Conservation (phyloP, 148 eudicot genomes). For the Linanthus parryae region DNA sequence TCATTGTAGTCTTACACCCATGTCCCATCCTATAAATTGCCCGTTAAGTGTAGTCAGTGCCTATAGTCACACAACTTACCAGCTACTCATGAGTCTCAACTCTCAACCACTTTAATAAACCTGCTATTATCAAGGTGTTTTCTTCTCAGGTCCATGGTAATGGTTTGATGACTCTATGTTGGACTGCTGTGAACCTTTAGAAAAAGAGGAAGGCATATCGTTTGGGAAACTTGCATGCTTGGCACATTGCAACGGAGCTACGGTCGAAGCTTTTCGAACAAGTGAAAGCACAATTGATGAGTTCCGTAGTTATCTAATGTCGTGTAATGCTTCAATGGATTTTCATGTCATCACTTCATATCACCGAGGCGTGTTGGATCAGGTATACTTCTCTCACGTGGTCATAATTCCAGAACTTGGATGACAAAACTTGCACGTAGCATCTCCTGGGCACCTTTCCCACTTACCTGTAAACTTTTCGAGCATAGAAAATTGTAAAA, state of each 20-base stretch:
- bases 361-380: conserved; percentile 32
- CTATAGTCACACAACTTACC: no score
- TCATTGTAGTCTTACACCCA: no score
- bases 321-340: conserved; percentile 35
- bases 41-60: no score
- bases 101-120: no score
- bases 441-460: neutral
- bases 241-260: conserved; percentile 51
- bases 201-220: conserved; percentile 39
- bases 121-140: no score
- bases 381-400: no score
- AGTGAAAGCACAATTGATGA: conserved; percentile 29
- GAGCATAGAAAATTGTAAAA: no score
- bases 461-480: no score
- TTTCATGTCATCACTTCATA: conserved; percentile 42
- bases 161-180: conserved; percentile 53
- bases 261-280: conserved; percentile 32
- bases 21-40: no score
- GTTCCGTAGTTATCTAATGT: conserved; percentile 26
- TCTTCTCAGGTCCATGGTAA: conserved; percentile 44
- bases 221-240: conserved; percentile 41
- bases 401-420: no score
- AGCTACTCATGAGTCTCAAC: no score
- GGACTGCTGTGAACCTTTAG: conserved; percentile 51
- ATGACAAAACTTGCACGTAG: no score